These are phyloP conservation scores for Ustilago nuda DNA, from an alignment of 1,284 basidiomycete genomes.

Conservation along the genomic window DNA sequence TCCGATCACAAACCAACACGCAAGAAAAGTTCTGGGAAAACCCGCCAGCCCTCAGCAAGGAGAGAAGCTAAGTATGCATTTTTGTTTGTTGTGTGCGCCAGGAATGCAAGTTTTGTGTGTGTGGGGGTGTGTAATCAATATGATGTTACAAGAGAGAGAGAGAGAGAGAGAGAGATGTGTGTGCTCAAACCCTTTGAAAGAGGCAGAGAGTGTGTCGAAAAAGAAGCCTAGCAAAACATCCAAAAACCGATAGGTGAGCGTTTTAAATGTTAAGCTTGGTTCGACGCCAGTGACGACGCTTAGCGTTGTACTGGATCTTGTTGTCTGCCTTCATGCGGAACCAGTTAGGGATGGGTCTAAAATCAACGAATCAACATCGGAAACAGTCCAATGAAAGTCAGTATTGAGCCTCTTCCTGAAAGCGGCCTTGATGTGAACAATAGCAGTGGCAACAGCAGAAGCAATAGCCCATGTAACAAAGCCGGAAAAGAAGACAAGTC, in stretches of 20 bases:
- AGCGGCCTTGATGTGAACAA: background rate
- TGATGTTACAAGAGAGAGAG: background rate
- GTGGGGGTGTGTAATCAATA: no score
- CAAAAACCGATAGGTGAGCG: background rate
- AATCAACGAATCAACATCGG: background rate
- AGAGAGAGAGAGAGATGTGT: background rate
- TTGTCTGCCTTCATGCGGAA: constrained; percentile 96
- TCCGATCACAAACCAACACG: no score
- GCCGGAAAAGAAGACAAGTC: no score
- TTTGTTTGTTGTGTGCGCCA: background rate
- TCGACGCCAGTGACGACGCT: constrained; percentile 68
- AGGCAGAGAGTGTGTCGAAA: background rate
- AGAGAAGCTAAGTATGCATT: background rate
- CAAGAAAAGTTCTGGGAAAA: no score
- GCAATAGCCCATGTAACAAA: background rate
- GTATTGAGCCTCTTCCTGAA: background rate
- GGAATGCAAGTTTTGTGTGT: no score
- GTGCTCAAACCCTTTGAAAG: background rate
- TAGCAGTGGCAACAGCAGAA: constrained; percentile 9
- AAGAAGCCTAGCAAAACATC: background rate
- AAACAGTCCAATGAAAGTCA: constrained; percentile 9
- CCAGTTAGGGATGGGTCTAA: constrained; percentile 95
- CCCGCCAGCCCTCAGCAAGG: no score
- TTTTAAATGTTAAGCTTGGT: constrained; percentile 68
- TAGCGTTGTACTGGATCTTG: constrained; percentile 82